Evolutionary conservation across 2,329 filamentous ascomycete genomes (phyloP).

Genomic region (Nigrospora sphaerica): DNA sequence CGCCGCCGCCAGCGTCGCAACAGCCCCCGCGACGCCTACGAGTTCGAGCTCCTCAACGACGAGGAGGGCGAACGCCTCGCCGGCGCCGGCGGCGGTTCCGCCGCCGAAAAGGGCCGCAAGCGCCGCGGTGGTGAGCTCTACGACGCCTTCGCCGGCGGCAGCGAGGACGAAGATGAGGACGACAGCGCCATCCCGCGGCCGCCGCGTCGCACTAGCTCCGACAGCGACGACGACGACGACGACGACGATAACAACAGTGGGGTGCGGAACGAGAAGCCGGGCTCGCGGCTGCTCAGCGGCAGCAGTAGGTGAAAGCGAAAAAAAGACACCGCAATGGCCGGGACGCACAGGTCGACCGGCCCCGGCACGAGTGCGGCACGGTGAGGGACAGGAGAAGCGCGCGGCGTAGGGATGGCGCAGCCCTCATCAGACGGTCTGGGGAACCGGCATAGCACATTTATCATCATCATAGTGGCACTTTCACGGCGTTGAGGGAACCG

Average conservation of each 20-base stretch:
- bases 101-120: conserved; percentile 37
- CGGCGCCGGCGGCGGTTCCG: conserved; percentile 22
- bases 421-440: no score
- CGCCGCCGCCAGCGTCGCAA: conserved; percentile 70
- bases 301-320: neutral
- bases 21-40: conserved; percentile 74
- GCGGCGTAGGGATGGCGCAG: no score
- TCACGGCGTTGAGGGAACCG: no score
- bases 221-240: conserved; percentile 16
- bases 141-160: conserved; percentile 91
- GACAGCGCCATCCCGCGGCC: conserved; percentile 32
- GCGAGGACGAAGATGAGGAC: conserved; percentile 66
- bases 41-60: conserved; percentile 87
- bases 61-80: conserved; percentile 59
- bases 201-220: conserved; percentile 24
- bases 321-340: no score
- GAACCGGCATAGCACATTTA: no score
- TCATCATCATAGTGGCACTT: no score
- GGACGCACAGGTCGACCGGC: no score
- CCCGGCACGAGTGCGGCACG: no score
- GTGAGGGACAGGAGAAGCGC: no score
- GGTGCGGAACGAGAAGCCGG: conserved; percentile 1
- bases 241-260: conserved; percentile 4
- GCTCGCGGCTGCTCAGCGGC: conserved; percentile 2
- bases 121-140: conserved; percentile 82